Percentiles rank a stretch among this genome's conserved stretches.
Evolutionary conservation across 805 yeast genomes (phyloP).

Genomic region (Candida pseudoglaebosa): DNA sequence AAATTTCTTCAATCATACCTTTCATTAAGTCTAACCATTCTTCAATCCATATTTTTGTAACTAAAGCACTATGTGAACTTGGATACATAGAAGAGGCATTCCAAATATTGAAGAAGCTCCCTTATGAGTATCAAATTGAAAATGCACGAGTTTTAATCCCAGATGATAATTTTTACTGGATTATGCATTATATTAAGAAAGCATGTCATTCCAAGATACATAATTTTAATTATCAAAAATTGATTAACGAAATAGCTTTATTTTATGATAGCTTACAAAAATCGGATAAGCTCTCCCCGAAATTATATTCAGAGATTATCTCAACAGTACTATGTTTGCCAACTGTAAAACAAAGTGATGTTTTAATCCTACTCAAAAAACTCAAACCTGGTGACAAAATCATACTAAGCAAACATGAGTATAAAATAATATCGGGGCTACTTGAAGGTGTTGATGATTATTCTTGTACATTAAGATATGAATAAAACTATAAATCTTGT

Average conservation of each 20-base stretch:
- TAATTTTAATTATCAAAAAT: neutral
- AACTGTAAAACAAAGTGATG: neutral
- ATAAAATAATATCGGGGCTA: neutral
- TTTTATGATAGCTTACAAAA: constrained; percentile 9
- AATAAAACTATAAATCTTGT: neutral
- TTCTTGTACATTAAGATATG: neutral
- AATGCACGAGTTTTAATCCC: constrained; percentile 8
- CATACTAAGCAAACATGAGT: constrained; percentile 5
- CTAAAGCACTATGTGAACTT: constrained; percentile 23
- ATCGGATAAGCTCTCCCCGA: neutral
- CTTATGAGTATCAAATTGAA: constrained; percentile 9
- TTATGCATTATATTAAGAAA: constrained; percentile 9
- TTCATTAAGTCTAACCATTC: constrained; percentile 23
- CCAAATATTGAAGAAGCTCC: constrained; percentile 19
- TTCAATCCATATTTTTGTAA: constrained; percentile 22
- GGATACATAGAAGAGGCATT: constrained; percentile 23
- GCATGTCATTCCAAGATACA: neutral
- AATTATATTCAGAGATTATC: neutral
- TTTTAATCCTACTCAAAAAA: neutral
- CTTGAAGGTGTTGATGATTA: neutral
- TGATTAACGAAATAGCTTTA: constrained; percentile 8
- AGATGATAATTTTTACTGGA: constrained; percentile 12
- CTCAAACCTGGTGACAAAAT: neutral
- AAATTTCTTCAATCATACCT: constrained; percentile 6
- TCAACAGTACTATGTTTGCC: constrained; percentile 1